Conservation (phyloP, 345 rosid genomes). For the Brassica rapa region DNA sequence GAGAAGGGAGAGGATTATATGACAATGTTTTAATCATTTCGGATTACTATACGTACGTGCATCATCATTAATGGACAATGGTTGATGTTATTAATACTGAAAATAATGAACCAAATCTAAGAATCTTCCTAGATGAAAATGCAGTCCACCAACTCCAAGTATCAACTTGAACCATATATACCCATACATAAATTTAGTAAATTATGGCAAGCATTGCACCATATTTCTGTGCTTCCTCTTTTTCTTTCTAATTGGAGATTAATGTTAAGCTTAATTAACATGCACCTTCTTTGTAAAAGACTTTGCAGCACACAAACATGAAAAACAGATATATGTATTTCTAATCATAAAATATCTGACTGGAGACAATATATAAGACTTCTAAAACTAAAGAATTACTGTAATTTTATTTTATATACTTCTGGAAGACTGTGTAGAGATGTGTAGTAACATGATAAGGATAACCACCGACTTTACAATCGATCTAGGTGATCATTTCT, state of each 20-base stretch:
- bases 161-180: too few species aligned
- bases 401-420: neutral
- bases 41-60: neutral
- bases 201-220: neutral
- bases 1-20: neutral
- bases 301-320: neutral
- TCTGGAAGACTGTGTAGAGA: neutral
- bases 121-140: neutral
- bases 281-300: too few species aligned
- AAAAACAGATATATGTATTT: neutral
- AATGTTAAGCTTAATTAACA: neutral
- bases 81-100: slow-evolving; percentile 10
- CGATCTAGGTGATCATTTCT: too few species aligned
- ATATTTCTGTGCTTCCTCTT: neutral
- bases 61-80: neutral
- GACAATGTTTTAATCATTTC: neutral
- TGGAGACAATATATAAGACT: neutral
- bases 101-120: slow-evolving; percentile 13
- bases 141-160: too few species aligned
- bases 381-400: neutral
- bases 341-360: neutral
- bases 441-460: neutral
- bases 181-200: too few species aligned
- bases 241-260: neutral
- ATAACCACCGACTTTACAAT: neutral